A percentile compares a stretch with the other conserved stretches of the same genome.
phyloP scores from a whole-genome alignment of 1,284 basidiomycete species.

The Pisolithus thermaeus region DNA sequence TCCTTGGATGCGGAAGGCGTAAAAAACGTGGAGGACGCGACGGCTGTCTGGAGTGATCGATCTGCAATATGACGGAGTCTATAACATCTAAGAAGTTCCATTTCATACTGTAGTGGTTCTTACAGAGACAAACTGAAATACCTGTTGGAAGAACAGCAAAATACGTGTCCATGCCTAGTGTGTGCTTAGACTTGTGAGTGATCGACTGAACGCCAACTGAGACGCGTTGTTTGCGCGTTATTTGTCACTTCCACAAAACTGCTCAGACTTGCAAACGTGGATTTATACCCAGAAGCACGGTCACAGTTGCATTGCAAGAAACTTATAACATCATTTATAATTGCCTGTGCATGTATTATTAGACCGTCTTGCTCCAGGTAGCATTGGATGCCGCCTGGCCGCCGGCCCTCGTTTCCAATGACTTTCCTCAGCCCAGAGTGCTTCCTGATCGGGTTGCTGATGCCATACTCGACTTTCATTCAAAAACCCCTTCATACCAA shows the following conservation, averaged over 20 bases:
- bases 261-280: no score
- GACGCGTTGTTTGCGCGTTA: constrained; percentile 16
- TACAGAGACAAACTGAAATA: constrained; percentile 6
- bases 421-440: no score
- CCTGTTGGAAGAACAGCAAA: constrained; percentile 26
- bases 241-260: constrained; percentile 6
- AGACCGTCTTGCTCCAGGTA: no score
- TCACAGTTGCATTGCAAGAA: no score
- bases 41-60: constrained; percentile 14
- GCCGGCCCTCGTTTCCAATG: no score
- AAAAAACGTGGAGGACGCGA: constrained; percentile 35
- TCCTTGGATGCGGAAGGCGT: constrained; percentile 73
- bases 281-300: no score
- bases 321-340: no score
- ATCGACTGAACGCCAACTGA: not conserved
- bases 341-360: no score
- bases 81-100: constrained; percentile 29
- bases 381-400: no score
- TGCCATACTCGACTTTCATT: no score
- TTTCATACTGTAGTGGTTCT: not conserved
- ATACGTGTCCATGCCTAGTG: constrained; percentile 23
- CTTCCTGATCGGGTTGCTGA: no score
- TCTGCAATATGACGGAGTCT: constrained; percentile 27
- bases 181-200: not conserved
- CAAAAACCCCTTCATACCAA: no score